Percentiles rank a stretch among this genome's conserved stretches.
Conservation (phyloP, 2,329 filamentous ascomycete species). For the Albifimbria verrucaria region DNA sequence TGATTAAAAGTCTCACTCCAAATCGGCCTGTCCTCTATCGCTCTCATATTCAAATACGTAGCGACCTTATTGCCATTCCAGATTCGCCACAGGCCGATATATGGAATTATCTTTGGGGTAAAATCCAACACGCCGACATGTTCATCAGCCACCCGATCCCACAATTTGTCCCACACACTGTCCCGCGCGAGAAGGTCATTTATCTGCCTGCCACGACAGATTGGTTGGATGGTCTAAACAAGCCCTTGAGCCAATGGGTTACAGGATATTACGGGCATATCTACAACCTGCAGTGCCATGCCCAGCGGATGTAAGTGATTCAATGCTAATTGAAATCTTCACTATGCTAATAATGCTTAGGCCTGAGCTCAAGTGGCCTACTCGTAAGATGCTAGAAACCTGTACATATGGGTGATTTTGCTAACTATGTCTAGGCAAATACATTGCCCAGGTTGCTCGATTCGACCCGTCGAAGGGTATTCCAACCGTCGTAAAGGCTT, state of each 20-base stretch:
- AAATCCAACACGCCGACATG: constrained; percentile 67
- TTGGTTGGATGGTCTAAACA: constrained; percentile 81
- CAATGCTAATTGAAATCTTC: background rate
- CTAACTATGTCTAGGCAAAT: constrained; percentile 47
- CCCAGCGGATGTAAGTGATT: constrained; percentile 49
- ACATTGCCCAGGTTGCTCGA: constrained; percentile 76
- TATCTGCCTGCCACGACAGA: constrained; percentile 81
- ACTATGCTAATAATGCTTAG: constrained; percentile 9
- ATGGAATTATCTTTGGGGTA: constrained; percentile 73
- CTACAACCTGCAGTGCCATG: constrained; percentile 62
- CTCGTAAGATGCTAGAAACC: constrained; percentile 29
- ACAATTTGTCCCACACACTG: constrained; percentile 67
- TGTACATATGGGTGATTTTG: background rate
- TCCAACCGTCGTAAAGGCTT: constrained; percentile 71
- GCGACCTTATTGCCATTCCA: constrained; percentile 62
- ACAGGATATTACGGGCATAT: constrained; percentile 69
- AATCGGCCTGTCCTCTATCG: constrained; percentile 76
- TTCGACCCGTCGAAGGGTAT: constrained; percentile 86
- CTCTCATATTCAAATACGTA: constrained; percentile 79
- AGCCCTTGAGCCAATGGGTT: constrained; percentile 67
- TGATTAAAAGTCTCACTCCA: constrained; percentile 69
- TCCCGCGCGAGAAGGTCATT: constrained; percentile 63
- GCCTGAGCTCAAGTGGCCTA: constrained; percentile 55
- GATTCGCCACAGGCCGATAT: constrained; percentile 68
- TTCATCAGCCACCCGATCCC: constrained; percentile 82